Base-by-base conservation (phyloP, 371 early-diverging fungal genomes). In the Dipsacomyces acuminosporus region DNA sequence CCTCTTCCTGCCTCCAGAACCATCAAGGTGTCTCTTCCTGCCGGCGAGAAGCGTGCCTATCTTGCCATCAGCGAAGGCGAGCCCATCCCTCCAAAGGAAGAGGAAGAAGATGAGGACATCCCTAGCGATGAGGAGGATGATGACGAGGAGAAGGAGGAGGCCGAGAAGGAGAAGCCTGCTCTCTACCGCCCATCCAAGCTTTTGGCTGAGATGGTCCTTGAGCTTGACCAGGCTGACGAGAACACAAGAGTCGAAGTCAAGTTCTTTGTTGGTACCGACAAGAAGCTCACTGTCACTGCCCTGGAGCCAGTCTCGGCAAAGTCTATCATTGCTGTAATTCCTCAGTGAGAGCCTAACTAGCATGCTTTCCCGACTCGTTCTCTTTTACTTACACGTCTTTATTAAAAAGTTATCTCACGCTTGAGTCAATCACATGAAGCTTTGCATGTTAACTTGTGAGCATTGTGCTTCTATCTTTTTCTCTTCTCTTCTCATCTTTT, bases 1-100 rank as follows among this genome's bases (percentile, higher is more conserved):
- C 86, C 94, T 41, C 78, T 94, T 43, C 96, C 96, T 25, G 87
- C 83, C 40, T 80, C 85, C 54, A 85, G 93, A 48, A 69, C 83
- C 34, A 74, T 91, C 64, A 80, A 83, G 59, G 84, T 93, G 58
- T 77, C 82, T 45, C 72, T 84, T 38, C 75, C 75, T n/a, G 80
- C 73, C 22, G 83, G 80, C 58, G 88, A 90, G 71, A 78, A 78
- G 42, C 85, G 84, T 49, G 84, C 86, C 20, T 91, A 87, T 71
- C 60, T 94, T 55, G 84, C 89, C 26, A 79, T 94, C 26, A 85
- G 82, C 64, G 91, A 94, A 78, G 61, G 75, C 43, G 59, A 71
- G 58, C 45, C 64, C 11, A 54, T 57, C 15, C 43, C 61, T 1
- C 54, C 58, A 17, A 47, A 61, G 41, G 47, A 54, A 2, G 60